These are phyloP conservation scores for Trichoderma endophyticum DNA, from an alignment of 2,329 filamentous ascomycete species.

Conservation along the genomic window DNA sequence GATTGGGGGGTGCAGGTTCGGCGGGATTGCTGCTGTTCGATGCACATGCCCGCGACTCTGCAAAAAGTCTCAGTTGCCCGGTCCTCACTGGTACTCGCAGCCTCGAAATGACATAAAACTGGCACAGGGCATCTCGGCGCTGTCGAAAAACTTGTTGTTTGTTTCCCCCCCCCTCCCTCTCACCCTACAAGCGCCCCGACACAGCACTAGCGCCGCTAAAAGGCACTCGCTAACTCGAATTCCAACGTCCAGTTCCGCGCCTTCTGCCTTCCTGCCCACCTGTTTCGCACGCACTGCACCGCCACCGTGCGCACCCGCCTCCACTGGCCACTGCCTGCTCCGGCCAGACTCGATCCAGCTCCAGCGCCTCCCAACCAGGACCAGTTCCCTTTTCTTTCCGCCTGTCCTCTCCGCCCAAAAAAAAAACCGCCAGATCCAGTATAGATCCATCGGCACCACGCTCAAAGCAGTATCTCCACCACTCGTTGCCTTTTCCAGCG, in stretches of 20 bases:
- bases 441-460: constrained; percentile 63
- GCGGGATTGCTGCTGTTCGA: neutral
- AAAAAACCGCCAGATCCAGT: constrained; percentile 55
- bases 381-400: constrained; percentile 44
- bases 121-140: neutral
- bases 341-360: constrained; percentile 40
- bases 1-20: neutral
- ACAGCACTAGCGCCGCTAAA: constrained; percentile 6
- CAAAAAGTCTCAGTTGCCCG: neutral
- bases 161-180: neutral
- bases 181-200: constrained; percentile 14
- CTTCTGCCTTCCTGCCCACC: neutral
- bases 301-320: constrained; percentile 6
- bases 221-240: constrained; percentile 23
- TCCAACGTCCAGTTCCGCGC: constrained; percentile 19
- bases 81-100: neutral
- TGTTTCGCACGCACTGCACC: constrained; percentile 15
- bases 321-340: neutral
- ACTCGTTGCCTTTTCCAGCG: constrained; percentile 51
- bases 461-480: constrained; percentile 64
- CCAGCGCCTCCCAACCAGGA: constrained; percentile 36
- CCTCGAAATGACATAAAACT: neutral
- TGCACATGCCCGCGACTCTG: neutral
- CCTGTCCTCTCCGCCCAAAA: constrained; percentile 23
- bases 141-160: neutral